Evolutionary conservation across 805 yeast species (phyloP), one percentile per base, ranked within the genome.

Genomic region (Starmera dryadoides): DNA sequence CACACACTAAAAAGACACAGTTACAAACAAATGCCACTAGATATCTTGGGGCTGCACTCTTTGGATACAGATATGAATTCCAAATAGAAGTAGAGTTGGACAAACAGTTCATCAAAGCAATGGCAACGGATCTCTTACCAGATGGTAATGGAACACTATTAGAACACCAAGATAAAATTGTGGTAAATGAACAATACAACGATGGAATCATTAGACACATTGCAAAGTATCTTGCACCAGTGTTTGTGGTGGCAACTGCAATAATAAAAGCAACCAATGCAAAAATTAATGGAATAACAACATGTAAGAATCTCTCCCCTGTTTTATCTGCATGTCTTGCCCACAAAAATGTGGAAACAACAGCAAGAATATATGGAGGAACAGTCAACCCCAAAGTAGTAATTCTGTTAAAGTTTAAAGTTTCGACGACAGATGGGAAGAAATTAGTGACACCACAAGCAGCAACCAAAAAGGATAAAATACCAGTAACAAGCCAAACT

Each of bases 381-480:
- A 75, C 80, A 8, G 82, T 75, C 40, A 78, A 62, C 45, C 75
- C 71, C 36, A 76, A 64, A 4, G 82, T 75, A 34, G 70, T 63
- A 30, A 74, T 63, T 35, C 66, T 61, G 49, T 58, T 55, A 47
- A 73, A 79, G 33, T 75, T 69, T 44, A 79, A 63, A 12, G 82
- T 75, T 41, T 64, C 52, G 15, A 79, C 81, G 21, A 79, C 75
- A 1, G 81, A 66, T 21, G 83, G 83, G 63, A 75, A 77, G 53
- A 74, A 76, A 51, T 75, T 71, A 16, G 79, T 73, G 35, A 75
- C 79, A 53, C 81, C 80, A 46, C 77, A 71, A 30, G 81, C 79
- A 20, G 77, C 77, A 36, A 73, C 81, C 23, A 70, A 56, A 41
- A 56, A 58, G 2, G 73, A 58, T 20, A 69, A 58, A 37, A 62